Evolutionary conservation across 2,329 filamentous ascomycete species (phyloP), one percentile per base, ranked within the genome.

Genomic region (Fusarium tricinctum): DNA sequence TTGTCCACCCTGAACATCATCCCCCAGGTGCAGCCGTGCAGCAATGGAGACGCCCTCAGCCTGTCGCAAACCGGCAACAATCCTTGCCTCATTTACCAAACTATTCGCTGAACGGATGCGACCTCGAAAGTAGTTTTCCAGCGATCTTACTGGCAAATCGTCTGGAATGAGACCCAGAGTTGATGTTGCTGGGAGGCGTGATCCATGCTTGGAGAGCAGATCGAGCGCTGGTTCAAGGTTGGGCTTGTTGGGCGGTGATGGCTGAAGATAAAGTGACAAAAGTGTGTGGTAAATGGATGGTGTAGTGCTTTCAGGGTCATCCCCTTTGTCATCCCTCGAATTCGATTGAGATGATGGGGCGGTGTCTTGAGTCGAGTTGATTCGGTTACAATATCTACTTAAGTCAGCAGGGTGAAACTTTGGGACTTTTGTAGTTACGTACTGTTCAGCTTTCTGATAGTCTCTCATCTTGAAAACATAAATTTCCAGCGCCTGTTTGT

Each of bases 401-500:
- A 23, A 43, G 67, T 77, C 55, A 79, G 65, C 40, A 43, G n/a
- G 19, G 14, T 51, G n/a, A 12, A 13, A 46, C 10, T 9, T 7
- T 10, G 15, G 23, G 17, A 46, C 10, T 6, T 15, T 54, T 8
- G 26, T 26, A 48, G 15, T 46, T 46, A 84, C 89, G 65, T 82
- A 97, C 91, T 97, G 93, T 86, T 99, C 96, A 32, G 96, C 96
- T 79, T 97, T 98, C 14, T 82, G 83, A 66, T 92, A 95, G 77
- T 97, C 91, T 70, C 92, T 83, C 78, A 99, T 88, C 78, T 95
- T 96, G 81, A 97, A 99, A 28, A 98, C 95, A 77, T 97, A 99
- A 52, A 99, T 97, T 76, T 96, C 92, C n/a, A 99, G 82, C 0
- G 96, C 96, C 79, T 98, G 94, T 76, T 93, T 94, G 81, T 99